Conservation (phyloP, 768 basidiomycete species). For the Podaxis pistillaris region DNA sequence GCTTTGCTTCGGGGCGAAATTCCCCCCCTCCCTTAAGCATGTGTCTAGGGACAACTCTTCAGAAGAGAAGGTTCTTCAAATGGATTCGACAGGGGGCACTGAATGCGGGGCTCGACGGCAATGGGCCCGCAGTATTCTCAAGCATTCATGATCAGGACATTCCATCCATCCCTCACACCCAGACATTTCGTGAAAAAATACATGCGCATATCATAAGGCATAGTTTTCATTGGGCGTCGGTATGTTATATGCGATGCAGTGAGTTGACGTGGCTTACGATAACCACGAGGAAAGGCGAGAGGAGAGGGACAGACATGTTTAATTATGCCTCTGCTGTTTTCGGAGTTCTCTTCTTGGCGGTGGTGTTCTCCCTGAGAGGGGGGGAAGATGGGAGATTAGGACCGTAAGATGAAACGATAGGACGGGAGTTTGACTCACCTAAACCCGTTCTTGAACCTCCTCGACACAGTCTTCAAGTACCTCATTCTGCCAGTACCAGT, state of each 20-base stretch:
- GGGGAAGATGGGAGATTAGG: neutral
- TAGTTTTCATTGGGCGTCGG: conserved; percentile 8
- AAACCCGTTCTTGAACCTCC: conserved; percentile 99
- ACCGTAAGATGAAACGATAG: neutral
- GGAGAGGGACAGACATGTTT: neutral
- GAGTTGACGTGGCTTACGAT: neutral
- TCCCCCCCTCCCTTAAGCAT: too few species aligned
- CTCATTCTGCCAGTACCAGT: conserved; percentile 97
- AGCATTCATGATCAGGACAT: neutral
- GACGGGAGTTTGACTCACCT: conserved; percentile 44
- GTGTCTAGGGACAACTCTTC: too few species aligned
- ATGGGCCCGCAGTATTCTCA: neutral
- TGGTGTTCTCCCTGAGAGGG: conserved; percentile 77
- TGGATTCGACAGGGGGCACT: too few species aligned
- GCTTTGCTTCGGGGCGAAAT: too few species aligned
- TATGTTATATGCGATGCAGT: neutral
- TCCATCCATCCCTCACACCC: too few species aligned
- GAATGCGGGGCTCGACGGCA: too few species aligned
- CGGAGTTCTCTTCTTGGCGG: conserved; percentile 76
- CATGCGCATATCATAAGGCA: neutral
- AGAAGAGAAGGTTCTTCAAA: too few species aligned
- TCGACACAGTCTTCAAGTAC: conserved; percentile 88
- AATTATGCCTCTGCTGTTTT: conserved; percentile 13
- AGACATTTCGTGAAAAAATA: neutral
- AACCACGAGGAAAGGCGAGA: neutral